Base-by-base conservation (phyloP, 176 grass and related monocot species). In the Oryza rufipogon region DNA sequence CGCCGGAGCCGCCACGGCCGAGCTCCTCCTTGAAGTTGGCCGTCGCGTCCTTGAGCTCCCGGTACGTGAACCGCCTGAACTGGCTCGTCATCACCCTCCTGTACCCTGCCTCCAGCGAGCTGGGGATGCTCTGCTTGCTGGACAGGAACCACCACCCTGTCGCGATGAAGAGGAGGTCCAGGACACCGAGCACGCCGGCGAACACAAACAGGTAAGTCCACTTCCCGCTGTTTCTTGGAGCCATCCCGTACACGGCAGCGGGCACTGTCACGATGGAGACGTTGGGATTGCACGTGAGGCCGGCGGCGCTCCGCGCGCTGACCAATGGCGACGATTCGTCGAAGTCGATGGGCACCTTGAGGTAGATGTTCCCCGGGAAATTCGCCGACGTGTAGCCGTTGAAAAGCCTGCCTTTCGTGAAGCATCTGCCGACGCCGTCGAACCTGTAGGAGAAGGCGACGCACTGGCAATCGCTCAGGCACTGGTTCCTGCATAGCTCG, bases 11-110 rank as follows among this genome's bases (percentile, higher is more conserved):
- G 9, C 90, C 87, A 10, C 78, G 70, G 8, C 90, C 87, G 15
- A 92, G 58, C 74, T 89, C 90, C 36, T 92, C 86, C 63, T 89
- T 92, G 65, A 92, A 92, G 6, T 84, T 92, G n/a, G 68, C 79
- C 9, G 90, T 92, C 7, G 34, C 87, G 33, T 86, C 83, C 51
- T 61, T 85, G 39, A 92, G 58, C 71, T 92, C 90, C 11, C 78
- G 39, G 60, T 88, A 92, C 2, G 90, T 88, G 71, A 92, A 92
- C 78, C 63, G 76, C 34, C 78, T 79, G 64, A 92, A 92, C 34
- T 88, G 82, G 16, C 41, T 85, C 23, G 66, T 76, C 42, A 66
- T 71, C 19, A 92, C 81, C 78, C 86, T 78, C 77, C 39, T 82
- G 78, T 92, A 92, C 22, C 90, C 90, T 83, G 85, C 81, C 54